Conservation (phyloP, 805 yeast genomes). For the Schwanniomyces occidentalis region DNA sequence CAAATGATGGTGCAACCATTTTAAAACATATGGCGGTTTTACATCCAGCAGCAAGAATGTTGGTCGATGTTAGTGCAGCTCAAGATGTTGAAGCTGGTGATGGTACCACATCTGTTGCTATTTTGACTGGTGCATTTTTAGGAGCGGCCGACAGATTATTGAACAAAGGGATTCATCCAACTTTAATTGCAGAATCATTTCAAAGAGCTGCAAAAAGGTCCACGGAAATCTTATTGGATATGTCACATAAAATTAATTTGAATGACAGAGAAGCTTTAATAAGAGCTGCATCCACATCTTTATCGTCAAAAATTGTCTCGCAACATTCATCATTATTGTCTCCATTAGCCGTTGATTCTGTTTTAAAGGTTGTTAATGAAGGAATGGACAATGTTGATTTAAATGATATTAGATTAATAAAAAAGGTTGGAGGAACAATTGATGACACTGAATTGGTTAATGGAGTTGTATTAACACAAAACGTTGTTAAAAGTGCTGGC, state of each 20-base stretch:
- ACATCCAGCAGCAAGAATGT: constrained; percentile 98
- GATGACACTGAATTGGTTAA: constrained; percentile 92
- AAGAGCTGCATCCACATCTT: constrained; percentile 92
- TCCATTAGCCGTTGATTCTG: constrained; percentile 93
- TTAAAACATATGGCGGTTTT: constrained; percentile 96
- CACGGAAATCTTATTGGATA: constrained; percentile 76
- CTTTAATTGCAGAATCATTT: constrained; percentile 89
- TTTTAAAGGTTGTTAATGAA: constrained; percentile 69
- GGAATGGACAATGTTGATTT: constrained; percentile 72
- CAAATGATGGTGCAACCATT: constrained; percentile 98
- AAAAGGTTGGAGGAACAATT: constrained; percentile 96
- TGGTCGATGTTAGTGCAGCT: constrained; percentile 93
- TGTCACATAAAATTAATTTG: constrained; percentile 81
- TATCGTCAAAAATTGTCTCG: constrained; percentile 92
- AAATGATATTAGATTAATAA: constrained; percentile 82
- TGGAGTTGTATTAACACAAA: constrained; percentile 93
- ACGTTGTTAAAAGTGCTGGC: constrained; percentile 85
- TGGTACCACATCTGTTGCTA: constrained; percentile 97
- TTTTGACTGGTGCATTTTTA: constrained; percentile 87
- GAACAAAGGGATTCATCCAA: constrained; percentile 92
- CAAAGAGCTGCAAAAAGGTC: constrained; percentile 85
- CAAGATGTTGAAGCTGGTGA: constrained; percentile 99
- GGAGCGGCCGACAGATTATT: constrained; percentile 94
- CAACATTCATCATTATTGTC: constrained; percentile 85
- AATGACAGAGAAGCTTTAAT: constrained; percentile 79